Percentiles rank a stretch among this genome's conserved stretches.
These are phyloP conservation scores for Hibiscus tridactylites DNA, from an alignment of 345 rosid species.

Conservation along the genomic window DNA sequence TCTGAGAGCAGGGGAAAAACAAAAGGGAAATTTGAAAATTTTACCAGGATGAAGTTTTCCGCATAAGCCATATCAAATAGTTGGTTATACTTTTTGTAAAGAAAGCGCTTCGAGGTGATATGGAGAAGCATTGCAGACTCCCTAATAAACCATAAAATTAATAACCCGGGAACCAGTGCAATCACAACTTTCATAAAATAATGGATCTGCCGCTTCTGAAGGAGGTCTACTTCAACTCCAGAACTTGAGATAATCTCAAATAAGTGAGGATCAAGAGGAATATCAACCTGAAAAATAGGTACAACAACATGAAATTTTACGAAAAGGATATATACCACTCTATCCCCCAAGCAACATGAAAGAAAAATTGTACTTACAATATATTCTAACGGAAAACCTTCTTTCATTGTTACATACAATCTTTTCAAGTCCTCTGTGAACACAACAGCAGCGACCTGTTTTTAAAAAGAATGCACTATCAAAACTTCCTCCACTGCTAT, in stretches of 20 bases:
- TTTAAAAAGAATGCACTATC: slow-evolving; percentile 17
- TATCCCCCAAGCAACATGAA: slow-evolving; percentile 7
- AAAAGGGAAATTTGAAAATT: slow-evolving; percentile 9
- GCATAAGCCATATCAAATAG: slow-evolving; percentile 87
- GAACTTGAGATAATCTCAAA: slow-evolving; percentile 77
- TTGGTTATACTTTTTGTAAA: slow-evolving; percentile 81
- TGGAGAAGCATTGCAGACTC: slow-evolving; percentile 75
- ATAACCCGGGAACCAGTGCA: slow-evolving; percentile 75
- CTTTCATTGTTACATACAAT: slow-evolving; percentile 84
- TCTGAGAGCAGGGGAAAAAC: background rate
- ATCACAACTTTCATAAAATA: slow-evolving; percentile 76
- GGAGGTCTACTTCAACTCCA: slow-evolving; percentile 91
- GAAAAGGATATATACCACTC: slow-evolving; percentile 9
- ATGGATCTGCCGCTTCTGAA: slow-evolving; percentile 86
- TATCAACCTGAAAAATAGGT: slow-evolving; percentile 56
- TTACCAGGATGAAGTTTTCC: slow-evolving; percentile 87
- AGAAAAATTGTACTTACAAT: slow-evolving; percentile 44
- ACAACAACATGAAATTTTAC: slow-evolving; percentile 15
- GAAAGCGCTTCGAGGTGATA: slow-evolving; percentile 71
- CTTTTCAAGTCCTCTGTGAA: slow-evolving; percentile 91
- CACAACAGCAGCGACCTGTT: slow-evolving; percentile 88
- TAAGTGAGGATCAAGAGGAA: slow-evolving; percentile 88
- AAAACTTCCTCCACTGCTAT: background rate
- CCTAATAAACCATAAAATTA: slow-evolving; percentile 71
- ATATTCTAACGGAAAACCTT: slow-evolving; percentile 93